A percentile compares a stretch with the other conserved stretches of the same genome.
These are phyloP conservation scores for Picochlorum sp. DNA, from an alignment of 139 green algal species.

Conservation along the genomic window DNA sequence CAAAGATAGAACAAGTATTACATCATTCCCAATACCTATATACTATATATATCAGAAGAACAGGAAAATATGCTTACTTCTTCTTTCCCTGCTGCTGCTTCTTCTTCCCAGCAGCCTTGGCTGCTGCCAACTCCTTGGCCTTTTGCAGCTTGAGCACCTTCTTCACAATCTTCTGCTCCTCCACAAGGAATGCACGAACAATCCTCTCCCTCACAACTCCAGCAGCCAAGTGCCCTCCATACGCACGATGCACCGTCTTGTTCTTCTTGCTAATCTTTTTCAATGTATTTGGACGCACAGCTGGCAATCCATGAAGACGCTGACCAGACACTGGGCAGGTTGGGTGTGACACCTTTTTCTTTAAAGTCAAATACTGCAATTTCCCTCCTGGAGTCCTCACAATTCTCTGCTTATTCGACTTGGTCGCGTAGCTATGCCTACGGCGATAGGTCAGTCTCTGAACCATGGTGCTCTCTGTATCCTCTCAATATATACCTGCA, in stretches of 20 bases:
- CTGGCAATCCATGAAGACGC: constrained; percentile 63
- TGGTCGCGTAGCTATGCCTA: constrained; percentile 89
- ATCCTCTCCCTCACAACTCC: constrained; percentile 83
- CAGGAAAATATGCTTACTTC: not conserved
- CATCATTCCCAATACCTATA: not conserved
- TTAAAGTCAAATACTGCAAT: constrained; percentile 82
- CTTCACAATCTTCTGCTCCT: constrained; percentile 99
- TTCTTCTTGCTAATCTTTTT: constrained; percentile 75
- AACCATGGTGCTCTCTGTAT: constrained; percentile 54
- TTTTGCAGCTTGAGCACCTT: constrained; percentile 85
- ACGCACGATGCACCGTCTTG: constrained; percentile 91
- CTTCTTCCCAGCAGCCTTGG: constrained; percentile 22
- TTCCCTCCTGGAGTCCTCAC: constrained; percentile 91
- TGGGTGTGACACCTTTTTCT: constrained; percentile 75
- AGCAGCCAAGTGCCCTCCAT: constrained; percentile 84
- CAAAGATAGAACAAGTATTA: too few species aligned
- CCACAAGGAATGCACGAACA: constrained; percentile 92
- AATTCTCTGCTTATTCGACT: constrained; percentile 80
- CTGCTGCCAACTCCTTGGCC: constrained; percentile 44
- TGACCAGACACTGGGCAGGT: constrained; percentile 72
- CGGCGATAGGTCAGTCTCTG: constrained; percentile 70
- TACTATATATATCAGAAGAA: constrained; percentile 1
- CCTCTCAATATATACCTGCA: too few species aligned
- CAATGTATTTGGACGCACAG: constrained; percentile 48
- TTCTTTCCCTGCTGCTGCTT: constrained; percentile 12